A percentile compares a stretch with the other conserved stretches of the same genome.
These are phyloP conservation scores for Alisma plantagoaquatica DNA, from an alignment of 106 monocot genomes.

Conservation along the genomic window DNA sequence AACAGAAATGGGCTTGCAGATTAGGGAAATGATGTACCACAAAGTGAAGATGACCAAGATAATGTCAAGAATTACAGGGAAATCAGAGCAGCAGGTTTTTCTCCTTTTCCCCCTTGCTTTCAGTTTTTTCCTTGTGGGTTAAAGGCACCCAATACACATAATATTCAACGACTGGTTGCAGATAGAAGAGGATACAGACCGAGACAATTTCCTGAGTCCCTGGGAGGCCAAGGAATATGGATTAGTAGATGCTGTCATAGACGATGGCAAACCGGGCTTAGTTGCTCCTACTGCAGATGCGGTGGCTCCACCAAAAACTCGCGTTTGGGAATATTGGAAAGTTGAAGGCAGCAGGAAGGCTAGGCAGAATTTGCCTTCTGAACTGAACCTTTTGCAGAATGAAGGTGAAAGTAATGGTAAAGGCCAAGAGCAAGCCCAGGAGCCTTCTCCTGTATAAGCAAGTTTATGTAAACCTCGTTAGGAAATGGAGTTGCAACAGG, in stretches of 20 bases:
- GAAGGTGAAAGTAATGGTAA: slow-evolving; percentile 30
- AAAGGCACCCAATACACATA: no score
- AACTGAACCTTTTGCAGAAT: slow-evolving; percentile 34
- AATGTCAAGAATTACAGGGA: slow-evolving; percentile 85
- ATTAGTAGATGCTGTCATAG: slow-evolving; percentile 74
- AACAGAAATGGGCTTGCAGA: slow-evolving; percentile 70
- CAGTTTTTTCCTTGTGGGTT: no score
- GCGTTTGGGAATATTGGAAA: slow-evolving; percentile 77
- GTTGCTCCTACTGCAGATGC: slow-evolving; percentile 74
- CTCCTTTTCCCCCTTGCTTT: no score
- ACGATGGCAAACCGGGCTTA: slow-evolving; percentile 91
- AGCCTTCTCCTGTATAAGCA: slow-evolving; percentile 6
- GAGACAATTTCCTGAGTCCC: slow-evolving; percentile 93
- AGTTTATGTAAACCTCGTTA: no score
- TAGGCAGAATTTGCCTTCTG: slow-evolving; percentile 63
- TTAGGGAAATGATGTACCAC: slow-evolving; percentile 92
- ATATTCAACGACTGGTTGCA: no score
- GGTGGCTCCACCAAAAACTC: slow-evolving; percentile 68
- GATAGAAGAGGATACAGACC: slow-evolving; percentile 80
- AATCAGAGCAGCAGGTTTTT: slow-evolving; percentile 65
- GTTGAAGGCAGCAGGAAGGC: slow-evolving; percentile 67
- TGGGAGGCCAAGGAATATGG: slow-evolving; percentile 99
- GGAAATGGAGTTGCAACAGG: no score
- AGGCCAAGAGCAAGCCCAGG: slow-evolving; percentile 32
- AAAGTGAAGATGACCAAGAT: slow-evolving; percentile 93